Base-by-base conservation (phyloP, 208 protist species). In the Wallacemonas rigidus region DNA sequence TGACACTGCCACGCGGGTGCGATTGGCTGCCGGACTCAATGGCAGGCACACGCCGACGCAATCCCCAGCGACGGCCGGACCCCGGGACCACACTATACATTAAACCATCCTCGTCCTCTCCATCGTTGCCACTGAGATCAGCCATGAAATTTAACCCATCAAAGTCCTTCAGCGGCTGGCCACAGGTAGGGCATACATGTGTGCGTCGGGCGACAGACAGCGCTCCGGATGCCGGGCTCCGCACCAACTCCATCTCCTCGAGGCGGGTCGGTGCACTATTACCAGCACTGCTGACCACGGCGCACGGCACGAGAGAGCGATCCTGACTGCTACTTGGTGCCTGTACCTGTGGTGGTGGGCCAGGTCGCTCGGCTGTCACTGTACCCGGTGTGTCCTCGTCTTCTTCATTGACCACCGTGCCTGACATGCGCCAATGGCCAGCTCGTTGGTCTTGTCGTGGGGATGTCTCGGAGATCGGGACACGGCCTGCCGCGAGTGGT, bases 161-260 rank as follows among this genome's bases (percentile, higher is more conserved):
- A 8, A 9, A 44, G 9, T 73, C 61, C 14, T 55, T 12, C 26
- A 83, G 61, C 51, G 79, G 67, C 4, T 74, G 61, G 44, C 75
- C 67, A 43, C 79, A 83, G 38, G 79, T 83, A 5, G 79, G 79
- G 64, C 79, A 83, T 11, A 79, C 74, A 39, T 57, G 51, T 26
- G 67, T 41, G 43, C 50, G 60, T 3, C 43, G 60, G 3, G 43
- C 3, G 7, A 65, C 11, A 3, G 60, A 38, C n/a, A 65, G 41
- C 12, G 60, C 40, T 6, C 40, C 11, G 6, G 41, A 53, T 9
- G 60, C 9, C 4, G 60, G 60, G 17, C 60, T 65, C 57, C 5
- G 57, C 57, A 38, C 57, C 36, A 44, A 5, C 6, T 63, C 57
- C 36, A 5, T 14, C 39, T 63, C 36, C n/a, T 5, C 57, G 11